Base-by-base conservation (phyloP, 805 yeast species). In the Yarrowia divulgata region DNA sequence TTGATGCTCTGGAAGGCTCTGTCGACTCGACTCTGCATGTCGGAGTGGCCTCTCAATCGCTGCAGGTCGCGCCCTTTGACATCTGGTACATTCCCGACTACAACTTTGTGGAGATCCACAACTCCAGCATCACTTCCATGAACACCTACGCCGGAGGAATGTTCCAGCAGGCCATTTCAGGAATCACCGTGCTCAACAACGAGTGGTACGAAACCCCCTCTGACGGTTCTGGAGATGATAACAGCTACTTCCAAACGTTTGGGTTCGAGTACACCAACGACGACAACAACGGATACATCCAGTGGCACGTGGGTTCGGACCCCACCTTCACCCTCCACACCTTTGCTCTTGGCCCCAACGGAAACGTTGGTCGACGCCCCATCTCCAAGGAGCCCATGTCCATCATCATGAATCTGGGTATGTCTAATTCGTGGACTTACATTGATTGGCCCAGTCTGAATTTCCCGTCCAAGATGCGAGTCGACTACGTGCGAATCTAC, bases 61-160 rank as follows among this genome's bases (percentile, higher is more conserved):
- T 89, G 76, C 98, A 94, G 82, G 81, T 92, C 71, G 98, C 98
- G 19, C 98, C 99, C 9, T 87, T 87, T 77, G 98, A 94, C 79
- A 88, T 93, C 72, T 94, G 98, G 98, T 94, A 91, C 77, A 84
- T 85, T 76, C 97, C 97, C 3, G 97, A 94, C 79, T 93, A 93
- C 78, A 85, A 87, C 73, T 93, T 84, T 75, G 77, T 93, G 67
- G 94, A 88, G 76, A 81, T 94, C 71, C 81, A 90, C 79, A 91
- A 94, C 79, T 73, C 73, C 29, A 80, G 90, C 0, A 81, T 89
- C 55, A 90, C 97, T 0, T 77, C 88, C 14, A 90, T 93, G 93
- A 94, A 93, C 78, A 83, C 91, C 0, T 93, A 91, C 79, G 83
- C 91, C 32, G 99, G 98, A 70, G 97, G 98, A 64, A 97, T 97